Base-by-base conservation (phyloP, 2,329 filamentous ascomycete genomes). In the Claviceps humidiphila region DNA sequence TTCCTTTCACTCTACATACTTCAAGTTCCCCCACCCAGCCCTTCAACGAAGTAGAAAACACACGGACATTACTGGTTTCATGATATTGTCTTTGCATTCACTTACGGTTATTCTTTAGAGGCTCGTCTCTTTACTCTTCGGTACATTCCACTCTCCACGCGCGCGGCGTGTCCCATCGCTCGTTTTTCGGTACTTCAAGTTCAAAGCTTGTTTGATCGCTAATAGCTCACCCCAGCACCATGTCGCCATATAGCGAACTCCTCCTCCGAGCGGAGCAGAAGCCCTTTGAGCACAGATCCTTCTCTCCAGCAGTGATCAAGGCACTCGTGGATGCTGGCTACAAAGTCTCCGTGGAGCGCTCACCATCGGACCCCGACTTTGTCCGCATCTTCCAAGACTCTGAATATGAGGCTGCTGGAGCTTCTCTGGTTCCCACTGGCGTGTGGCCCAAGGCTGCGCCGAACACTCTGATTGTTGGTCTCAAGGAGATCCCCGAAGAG, bases 401-500 rank as follows among this genome's bases (percentile, higher is more conserved):
- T 43, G 81, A 85, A 62, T 85, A 81, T 59, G 74, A 77, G 66
- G 71, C 75, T 54, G 74, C 76, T 37, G 85, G 85, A 48, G 82
- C 82, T 45, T 77, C 72, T 14, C 72, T 89, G 22, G 80, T 89
- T 14, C 74, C 78, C 14, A 76, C 80, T 57, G 80, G 83, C 43
- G 78, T 75, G 49, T 90, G 85, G 85, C 73, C 74, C 51, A 73
- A 84, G 53, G 84, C 80, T 1, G 81, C 84, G 41, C 69, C 73
- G 58, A 81, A 86, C 56, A 75, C 85, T 63, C 80, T 89, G 61
- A 82, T 90, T 55, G 69, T 89, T 53, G 86, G 86, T 42, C 74
- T 90, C 54, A 90, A 90, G 76, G 86, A 89, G 70, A 75, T 90
- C 11, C 77, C 89, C 51, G 80, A 84, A 71, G 85, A 91, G 64